phyloP scores from a whole-genome alignment of 1,139 yeast species.

The Saccharomyces hybrid region DNA sequence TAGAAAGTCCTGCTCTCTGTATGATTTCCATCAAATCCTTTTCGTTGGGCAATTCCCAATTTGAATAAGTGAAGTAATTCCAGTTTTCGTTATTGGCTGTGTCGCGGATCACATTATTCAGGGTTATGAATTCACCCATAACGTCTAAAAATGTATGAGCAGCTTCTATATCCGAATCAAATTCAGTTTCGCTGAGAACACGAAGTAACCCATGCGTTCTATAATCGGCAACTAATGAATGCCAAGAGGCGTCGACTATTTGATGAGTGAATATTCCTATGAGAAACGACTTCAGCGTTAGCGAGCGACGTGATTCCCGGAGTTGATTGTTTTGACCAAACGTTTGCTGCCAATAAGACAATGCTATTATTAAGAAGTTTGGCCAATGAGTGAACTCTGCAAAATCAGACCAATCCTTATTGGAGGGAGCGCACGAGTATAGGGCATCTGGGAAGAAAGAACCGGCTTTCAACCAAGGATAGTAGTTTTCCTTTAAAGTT shows the following conservation, averaged over 20 bases:
- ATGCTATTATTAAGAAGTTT: slow-evolving; percentile 43
- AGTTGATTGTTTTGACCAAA: slow-evolving; percentile 20
- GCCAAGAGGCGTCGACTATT: slow-evolving; percentile 56
- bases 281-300: slow-evolving; percentile 42
- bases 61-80: slow-evolving; percentile 28
- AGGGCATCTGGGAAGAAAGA: slow-evolving; percentile 59
- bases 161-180: slow-evolving; percentile 37
- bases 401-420: slow-evolving; percentile 35
- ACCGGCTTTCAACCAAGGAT: slow-evolving; percentile 39
- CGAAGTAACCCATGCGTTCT: slow-evolving; percentile 42
- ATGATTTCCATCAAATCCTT: slow-evolving; percentile 34
- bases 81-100: slow-evolving; percentile 15
- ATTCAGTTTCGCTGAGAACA: slow-evolving; percentile 42
- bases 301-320: slow-evolving; percentile 19
- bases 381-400: slow-evolving; percentile 65
- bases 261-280: slow-evolving; percentile 52
- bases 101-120: slow-evolving; percentile 35
- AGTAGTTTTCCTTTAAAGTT: slow-evolving; percentile 8
- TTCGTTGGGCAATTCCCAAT: slow-evolving; percentile 40
- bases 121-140: slow-evolving; percentile 49
- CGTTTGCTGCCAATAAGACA: slow-evolving; percentile 34
- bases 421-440: slow-evolving; percentile 39
- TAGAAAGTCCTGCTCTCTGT: slow-evolving; percentile 16
- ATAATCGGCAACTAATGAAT: slow-evolving; percentile 41
- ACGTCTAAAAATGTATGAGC: slow-evolving; percentile 50